These are phyloP conservation scores for Mariannaea elegans DNA, from an alignment of 2,329 filamentous ascomycete genomes.

Conservation along the genomic window DNA sequence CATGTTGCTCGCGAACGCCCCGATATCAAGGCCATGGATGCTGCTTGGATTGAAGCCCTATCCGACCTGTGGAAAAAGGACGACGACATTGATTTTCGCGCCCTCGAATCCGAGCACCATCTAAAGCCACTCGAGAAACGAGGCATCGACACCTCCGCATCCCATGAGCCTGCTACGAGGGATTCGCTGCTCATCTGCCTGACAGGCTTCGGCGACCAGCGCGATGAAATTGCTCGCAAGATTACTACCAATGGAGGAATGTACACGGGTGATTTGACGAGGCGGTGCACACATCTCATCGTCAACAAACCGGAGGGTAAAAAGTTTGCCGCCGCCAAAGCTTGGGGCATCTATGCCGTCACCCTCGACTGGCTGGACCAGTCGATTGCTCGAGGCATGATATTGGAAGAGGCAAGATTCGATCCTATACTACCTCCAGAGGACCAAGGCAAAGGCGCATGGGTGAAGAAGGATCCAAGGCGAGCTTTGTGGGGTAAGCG, in stretches of 20 bases:
- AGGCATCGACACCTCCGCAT: conserved; percentile 49
- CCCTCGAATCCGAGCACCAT: conserved; percentile 72
- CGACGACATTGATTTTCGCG: conserved; percentile 76
- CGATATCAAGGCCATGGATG: conserved; percentile 83
- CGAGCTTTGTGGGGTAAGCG: conserved; percentile 66
- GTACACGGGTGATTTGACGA: conserved; percentile 89
- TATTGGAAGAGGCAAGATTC: conserved; percentile 86
- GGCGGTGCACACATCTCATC: conserved; percentile 86
- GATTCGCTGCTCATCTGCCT: conserved; percentile 61
- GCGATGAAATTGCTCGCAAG: conserved; percentile 74
- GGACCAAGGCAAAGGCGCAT: conserved; percentile 81
- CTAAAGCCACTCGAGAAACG: conserved; percentile 70
- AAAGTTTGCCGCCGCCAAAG: conserved; percentile 88
- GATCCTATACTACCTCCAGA: conserved; percentile 75
- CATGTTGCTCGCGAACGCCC: conserved; percentile 91
- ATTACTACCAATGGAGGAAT: conserved; percentile 78
- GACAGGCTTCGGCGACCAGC: conserved; percentile 68
- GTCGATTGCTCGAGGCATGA: conserved; percentile 86
- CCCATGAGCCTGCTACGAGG: conserved; percentile 40
- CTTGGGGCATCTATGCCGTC: conserved; percentile 84
- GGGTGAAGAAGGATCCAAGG: conserved; percentile 62
- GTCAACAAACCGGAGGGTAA: conserved; percentile 81
- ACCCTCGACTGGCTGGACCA: conserved; percentile 86
- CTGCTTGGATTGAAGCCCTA: conserved; percentile 86
- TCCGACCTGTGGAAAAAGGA: conserved; percentile 83